Evolutionary conservation across 2,329 filamentous ascomycete genomes (phyloP).

Genomic region (Trichoderma hamatum): DNA sequence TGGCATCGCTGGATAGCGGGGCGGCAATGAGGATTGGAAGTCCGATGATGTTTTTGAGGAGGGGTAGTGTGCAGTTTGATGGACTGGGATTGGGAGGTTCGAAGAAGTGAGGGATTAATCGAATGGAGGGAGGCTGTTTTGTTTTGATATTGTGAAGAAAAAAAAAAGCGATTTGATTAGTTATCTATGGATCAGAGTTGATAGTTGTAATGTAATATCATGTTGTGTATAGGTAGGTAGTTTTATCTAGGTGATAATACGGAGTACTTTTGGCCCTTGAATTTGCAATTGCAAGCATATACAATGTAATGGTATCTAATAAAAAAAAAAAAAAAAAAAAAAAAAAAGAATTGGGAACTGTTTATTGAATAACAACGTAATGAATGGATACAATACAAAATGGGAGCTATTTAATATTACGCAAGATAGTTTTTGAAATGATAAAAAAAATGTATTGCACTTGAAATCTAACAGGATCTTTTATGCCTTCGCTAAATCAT

Average conservation of each 20-base stretch:
- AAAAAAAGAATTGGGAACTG: no score
- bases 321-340: no score
- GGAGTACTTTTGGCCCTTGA: not conserved
- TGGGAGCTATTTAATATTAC: not conserved
- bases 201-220: not conserved
- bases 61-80: slow-evolving; percentile 54
- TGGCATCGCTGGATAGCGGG: slow-evolving; percentile 39
- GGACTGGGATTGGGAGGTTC: slow-evolving; percentile 33
- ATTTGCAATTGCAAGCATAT: not conserved
- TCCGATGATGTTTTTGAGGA: slow-evolving; percentile 52
- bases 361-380: not conserved
- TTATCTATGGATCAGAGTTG: not conserved
- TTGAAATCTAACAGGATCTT: not conserved
- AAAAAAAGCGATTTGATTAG: not conserved
- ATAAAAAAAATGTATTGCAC: not conserved
- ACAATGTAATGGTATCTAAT: no score
- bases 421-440: not conserved
- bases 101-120: slow-evolving; percentile 20
- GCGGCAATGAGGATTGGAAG: slow-evolving; percentile 45
- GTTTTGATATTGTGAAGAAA: not conserved
- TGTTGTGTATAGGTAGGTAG: not conserved
- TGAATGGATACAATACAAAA: not conserved
- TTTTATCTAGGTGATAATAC: not conserved
- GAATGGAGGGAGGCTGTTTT: not conserved
- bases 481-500: not conserved